Evolutionary conservation across 129 eudicot species (phyloP).

Genomic region (Calendula officinalis): DNA sequence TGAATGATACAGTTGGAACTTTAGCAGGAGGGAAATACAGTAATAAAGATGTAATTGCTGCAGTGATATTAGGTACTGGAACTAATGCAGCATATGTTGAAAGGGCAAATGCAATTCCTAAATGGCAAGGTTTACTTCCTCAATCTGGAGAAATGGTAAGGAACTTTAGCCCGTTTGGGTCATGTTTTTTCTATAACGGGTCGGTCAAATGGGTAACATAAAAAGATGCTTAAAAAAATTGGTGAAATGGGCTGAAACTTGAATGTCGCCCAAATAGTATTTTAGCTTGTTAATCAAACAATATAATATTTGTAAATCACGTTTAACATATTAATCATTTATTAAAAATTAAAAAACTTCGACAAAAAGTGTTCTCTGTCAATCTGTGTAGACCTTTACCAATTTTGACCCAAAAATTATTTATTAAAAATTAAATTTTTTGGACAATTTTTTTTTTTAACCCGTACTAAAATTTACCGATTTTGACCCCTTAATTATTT

Average conservation of each 20-base stretch:
- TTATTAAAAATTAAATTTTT: too few relatives aligned
- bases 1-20: constrained; percentile 85
- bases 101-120: constrained; percentile 73
- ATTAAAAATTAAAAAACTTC: neutral
- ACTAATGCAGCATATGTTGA: constrained; percentile 92
- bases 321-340: neutral
- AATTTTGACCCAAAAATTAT: too few relatives aligned
- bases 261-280: too few relatives aligned
- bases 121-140: constrained; percentile 75
- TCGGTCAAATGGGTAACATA: neutral
- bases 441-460: too few relatives aligned
- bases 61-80: constrained; percentile 93
- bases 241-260: neutral
- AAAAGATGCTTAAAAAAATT: neutral
- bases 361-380: neutral
- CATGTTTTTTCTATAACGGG: neutral
- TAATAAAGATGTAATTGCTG: constrained; percentile 64
- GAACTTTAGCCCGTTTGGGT: neutral
- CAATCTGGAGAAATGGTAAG: constrained; percentile 86
- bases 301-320: neutral
- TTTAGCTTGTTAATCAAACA: too few relatives aligned
- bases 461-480: too few relatives aligned
- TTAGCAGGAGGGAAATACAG: constrained; percentile 72
- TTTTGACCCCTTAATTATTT: too few relatives aligned
- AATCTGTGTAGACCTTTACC: too few relatives aligned